Evolutionary conservation across 108 stramenopile genomes (phyloP).

Genomic region (Discostella stelligeroides): DNA sequence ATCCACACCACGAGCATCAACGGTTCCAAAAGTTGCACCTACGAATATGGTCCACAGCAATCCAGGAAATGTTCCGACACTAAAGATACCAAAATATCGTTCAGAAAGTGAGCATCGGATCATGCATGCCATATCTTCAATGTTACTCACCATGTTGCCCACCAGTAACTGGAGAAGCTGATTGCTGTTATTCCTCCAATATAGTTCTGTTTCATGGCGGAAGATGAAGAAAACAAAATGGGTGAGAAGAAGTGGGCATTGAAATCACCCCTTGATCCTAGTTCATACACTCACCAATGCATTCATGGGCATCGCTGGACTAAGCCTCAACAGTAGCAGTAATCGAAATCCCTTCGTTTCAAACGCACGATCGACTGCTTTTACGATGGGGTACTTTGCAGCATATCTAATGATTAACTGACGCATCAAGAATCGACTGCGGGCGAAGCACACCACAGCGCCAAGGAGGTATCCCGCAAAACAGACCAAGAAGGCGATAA

Average conservation of each 20-base stretch:
- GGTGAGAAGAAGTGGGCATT: too few relatives aligned
- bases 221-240: too few relatives aligned
- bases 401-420: conserved; percentile 35
- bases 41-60: conserved; percentile 47
- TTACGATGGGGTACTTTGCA: conserved; percentile 46
- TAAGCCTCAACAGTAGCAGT: conserved; percentile 41
- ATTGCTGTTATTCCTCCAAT: conserved; percentile 52
- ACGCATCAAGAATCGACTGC: conserved; percentile 49
- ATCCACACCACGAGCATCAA: conserved; percentile 27
- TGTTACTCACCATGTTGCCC: conserved; percentile 43
- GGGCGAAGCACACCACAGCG: conserved; percentile 43
- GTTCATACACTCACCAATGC: conserved; percentile 41
- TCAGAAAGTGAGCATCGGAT: not conserved
- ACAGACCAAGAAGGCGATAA: conserved; percentile 41
- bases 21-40: conserved; percentile 44
- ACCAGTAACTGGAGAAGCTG: conserved; percentile 30
- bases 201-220: conserved; percentile 49
- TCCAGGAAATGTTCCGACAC: conserved; percentile 36
- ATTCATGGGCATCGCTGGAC: conserved; percentile 53
- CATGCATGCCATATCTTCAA: too few relatives aligned
- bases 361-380: conserved; percentile 50
- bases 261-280: too few relatives aligned
- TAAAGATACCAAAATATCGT: too few relatives aligned
- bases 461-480: conserved; percentile 39
- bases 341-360: conserved; percentile 49